A percentile compares a stretch with the other conserved stretches of the same genome.
Conservation (phyloP, 306 rosid genomes). For the Boehmeria nivea region DNA sequence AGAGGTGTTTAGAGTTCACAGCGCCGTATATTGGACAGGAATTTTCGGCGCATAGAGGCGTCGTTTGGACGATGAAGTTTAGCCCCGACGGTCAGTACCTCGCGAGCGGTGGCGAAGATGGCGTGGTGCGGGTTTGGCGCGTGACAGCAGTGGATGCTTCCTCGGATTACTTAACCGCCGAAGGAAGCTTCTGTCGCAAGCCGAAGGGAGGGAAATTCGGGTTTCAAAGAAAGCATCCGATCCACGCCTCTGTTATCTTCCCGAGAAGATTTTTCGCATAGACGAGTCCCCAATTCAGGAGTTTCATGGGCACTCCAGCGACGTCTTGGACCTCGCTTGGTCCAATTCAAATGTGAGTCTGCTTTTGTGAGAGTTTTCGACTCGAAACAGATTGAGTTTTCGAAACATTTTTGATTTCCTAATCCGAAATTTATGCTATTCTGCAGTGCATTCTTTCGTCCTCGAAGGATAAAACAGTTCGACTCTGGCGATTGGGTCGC, state of each 20-base stretch:
- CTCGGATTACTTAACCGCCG: constrained; percentile 23
- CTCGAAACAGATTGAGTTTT: too few species aligned
- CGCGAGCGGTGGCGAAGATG: constrained; percentile 96
- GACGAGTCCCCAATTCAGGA: constrained; percentile 67
- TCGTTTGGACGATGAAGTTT: constrained; percentile 79
- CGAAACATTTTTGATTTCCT: too few species aligned
- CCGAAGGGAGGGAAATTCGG: constrained; percentile 34
- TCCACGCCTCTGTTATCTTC: constrained; percentile 39
- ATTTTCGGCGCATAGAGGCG: constrained; percentile 70
- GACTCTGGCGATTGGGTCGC: constrained; percentile 68
- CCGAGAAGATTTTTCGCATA: constrained; percentile 58
- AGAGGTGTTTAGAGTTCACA: constrained; percentile 57
- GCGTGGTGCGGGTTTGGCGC: constrained; percentile 68
- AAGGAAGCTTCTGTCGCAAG: constrained; percentile 24
- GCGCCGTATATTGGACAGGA: constrained; percentile 65
- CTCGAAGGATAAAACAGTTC: constrained; percentile 90
- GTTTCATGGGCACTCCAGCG: constrained; percentile 65
- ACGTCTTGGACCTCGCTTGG: constrained; percentile 91
- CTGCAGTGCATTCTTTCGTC: constrained; percentile 79
- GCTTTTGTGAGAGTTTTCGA: too few species aligned
- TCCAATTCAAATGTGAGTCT: constrained; percentile 80
- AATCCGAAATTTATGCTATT: constrained; percentile 18
- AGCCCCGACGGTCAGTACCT: constrained; percentile 77
- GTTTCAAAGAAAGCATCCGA: constrained; percentile 32
- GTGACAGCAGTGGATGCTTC: constrained; percentile 39